Evolutionary conservation across 345 rosid genomes (phyloP), one percentile per base, ranked within the genome.

Genomic region (Salix koriyanagi): DNA sequence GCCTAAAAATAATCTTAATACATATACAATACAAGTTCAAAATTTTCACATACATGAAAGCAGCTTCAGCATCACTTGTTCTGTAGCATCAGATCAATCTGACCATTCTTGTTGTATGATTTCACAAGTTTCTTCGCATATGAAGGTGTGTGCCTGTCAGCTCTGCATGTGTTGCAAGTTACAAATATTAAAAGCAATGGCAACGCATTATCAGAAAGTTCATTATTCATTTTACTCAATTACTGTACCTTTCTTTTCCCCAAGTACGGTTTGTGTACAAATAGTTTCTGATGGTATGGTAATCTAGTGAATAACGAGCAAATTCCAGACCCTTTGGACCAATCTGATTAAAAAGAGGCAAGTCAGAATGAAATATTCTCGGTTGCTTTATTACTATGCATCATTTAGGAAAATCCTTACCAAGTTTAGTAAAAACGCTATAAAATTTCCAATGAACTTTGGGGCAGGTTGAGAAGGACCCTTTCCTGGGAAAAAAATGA

Each of bases 241-340:
- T 44, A 44, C 50, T 13, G 16, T 44, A 94, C 99, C 99, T 90
- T 81, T 89, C 80, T 79, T 89, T 88, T 79, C 97, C 97, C 97
- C 99, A 91, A 72, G 84, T 66, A 2, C 99, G 97, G 76, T 87
- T 88, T 2, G 87, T 85, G 46, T 95, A 77, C 86, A 95, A 79
- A 79, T 87, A 93, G 86, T 95, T 95, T 85, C 99, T 86, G 81
- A 95, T 92, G 5, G 99, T 95, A 85, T 93, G 99, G 86, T 95
- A 95, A 81, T 95, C 97, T 12, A 93, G 91, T 28, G 96, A 95
- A 86, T 92, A 95, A 60, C 97, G 93, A 18, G 99, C 99, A 81
- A 93, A 95, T 86, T 95, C 99, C 76, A 95, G 84, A 75, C 99
- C 99, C 82, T 91, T 95, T 2, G 99, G 99, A 28, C 97, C 94